These are phyloP conservation scores for Erodium maritimum DNA, from an alignment of 345 rosid genomes.

Conservation along the genomic window DNA sequence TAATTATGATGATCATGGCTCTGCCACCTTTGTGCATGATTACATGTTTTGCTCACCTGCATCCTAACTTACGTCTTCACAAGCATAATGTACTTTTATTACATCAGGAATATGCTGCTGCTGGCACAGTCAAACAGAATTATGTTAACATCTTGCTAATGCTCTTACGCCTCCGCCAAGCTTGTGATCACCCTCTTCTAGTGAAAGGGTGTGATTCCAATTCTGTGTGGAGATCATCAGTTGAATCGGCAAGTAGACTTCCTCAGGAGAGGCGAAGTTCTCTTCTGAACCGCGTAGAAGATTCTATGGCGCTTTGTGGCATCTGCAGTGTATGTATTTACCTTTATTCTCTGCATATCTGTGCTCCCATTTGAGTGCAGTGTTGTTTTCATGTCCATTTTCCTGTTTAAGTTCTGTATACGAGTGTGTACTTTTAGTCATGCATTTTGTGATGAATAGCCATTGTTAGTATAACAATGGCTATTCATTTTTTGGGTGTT, in stretches of 20 bases:
- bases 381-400: too few species aligned
- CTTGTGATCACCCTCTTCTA: constrained; percentile 96
- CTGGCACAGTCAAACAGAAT: constrained; percentile 96
- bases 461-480: too few species aligned
- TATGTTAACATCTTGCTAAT: constrained; percentile 89
- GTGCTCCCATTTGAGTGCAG: background rate
- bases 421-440: too few species aligned
- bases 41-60: background rate
- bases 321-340: constrained; percentile 68
- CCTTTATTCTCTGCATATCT: constrained; percentile 4
- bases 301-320: constrained; percentile 80
- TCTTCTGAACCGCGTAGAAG: constrained; percentile 48
- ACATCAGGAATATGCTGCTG: constrained; percentile 84
- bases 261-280: constrained; percentile 24
- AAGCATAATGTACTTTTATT: background rate
- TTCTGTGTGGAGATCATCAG: constrained; percentile 43
- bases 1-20: too few species aligned
- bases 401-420: too few species aligned
- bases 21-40: background rate
- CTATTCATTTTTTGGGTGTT: too few species aligned
- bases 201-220: constrained; percentile 58
- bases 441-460: too few species aligned
- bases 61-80: background rate
- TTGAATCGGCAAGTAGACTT: constrained; percentile 52
- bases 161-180: constrained; percentile 98